Conservation (phyloP, 345 rosid genomes). For the Eucalyptus polyanthemos region DNA sequence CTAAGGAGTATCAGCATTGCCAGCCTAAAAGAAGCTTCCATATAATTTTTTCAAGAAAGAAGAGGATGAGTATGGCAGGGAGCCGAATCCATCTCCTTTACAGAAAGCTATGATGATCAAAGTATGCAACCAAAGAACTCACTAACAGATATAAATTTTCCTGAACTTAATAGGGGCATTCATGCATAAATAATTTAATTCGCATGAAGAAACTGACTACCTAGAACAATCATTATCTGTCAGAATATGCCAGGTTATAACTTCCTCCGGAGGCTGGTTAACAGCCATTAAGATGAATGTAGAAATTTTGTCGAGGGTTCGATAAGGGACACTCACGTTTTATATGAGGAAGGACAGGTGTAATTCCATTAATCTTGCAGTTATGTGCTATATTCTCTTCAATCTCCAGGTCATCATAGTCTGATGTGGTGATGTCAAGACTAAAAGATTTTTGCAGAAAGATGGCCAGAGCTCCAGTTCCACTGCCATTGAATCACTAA, state of each 20-base stretch:
- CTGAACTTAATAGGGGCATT: not conserved
- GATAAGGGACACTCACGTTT: conserved; percentile 44
- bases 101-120: not conserved
- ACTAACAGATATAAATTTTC: not conserved
- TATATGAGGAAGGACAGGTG: conserved; percentile 69
- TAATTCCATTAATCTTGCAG: conserved; percentile 59
- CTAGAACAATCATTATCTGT: not conserved
- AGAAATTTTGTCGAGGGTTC: not conserved
- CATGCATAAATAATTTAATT: not conserved
- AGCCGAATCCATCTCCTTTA: not conserved
- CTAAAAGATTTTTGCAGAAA: conserved; percentile 49
- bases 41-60: not conserved
- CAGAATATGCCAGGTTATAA: not conserved
- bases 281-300: not conserved
- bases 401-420: conserved; percentile 75
- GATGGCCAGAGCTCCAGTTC: conserved; percentile 93
- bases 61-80: not conserved
- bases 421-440: conserved; percentile 86
- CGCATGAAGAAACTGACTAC: not conserved
- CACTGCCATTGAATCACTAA: conserved; percentile 32
- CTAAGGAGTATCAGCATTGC: not conserved
- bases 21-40: not conserved
- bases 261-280: not conserved
- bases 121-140: not conserved
- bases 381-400: conserved; percentile 87